Base-by-base conservation (phyloP, 1,139 yeast species). In the Geotrichum klebahnii region DNA sequence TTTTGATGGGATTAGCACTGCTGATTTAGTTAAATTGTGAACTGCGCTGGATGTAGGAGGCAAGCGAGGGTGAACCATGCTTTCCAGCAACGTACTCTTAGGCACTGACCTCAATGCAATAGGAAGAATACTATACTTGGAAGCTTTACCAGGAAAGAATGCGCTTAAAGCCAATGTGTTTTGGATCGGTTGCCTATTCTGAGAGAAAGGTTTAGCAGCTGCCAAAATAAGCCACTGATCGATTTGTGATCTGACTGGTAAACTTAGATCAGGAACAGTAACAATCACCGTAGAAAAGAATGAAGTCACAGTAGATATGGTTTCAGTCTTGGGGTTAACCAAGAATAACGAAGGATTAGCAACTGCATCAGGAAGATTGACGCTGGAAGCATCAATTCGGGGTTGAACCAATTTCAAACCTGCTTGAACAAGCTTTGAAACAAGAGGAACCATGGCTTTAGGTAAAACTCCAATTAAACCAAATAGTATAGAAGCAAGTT, bases 41-140 rank as follows among this genome's bases (percentile, higher is more conserved):
- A 40, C 34, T 3, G 47, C 51, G 16, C 43, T 43, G 5, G 59
- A 53, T 9, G 55, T 44, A 2, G 87, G 78, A 1, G 96, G 96
- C 58, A 88, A 78, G 57, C 94, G 73, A 34, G 96, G 95, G 59
- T 85, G 85, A 54, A 80, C 76, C 59, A 87, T 72, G 2, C 81
- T 74, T 61, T 82, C 80, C 57, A 59, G 50, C 26, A 86, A 65
- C 3, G 75, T 68, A 29, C 67, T 69, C 48, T 72, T 69, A 1
- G 64, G 58, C 32, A 66, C 62, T 12, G 72, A 52, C 1, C 73
- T 66, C n/a, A 78, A 67, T 0, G 85, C 83, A 55, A 88, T 81
- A 10, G 96, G 95, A 54, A 86, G 71, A 26, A 85, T 72, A 9
- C 87, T 81, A 38, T 78, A 75, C 23, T 70, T 66, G 53, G 80